These are phyloP conservation scores for Periconia macrospinosa DNA, from an alignment of 2,329 filamentous ascomycete genomes.

Conservation along the genomic window DNA sequence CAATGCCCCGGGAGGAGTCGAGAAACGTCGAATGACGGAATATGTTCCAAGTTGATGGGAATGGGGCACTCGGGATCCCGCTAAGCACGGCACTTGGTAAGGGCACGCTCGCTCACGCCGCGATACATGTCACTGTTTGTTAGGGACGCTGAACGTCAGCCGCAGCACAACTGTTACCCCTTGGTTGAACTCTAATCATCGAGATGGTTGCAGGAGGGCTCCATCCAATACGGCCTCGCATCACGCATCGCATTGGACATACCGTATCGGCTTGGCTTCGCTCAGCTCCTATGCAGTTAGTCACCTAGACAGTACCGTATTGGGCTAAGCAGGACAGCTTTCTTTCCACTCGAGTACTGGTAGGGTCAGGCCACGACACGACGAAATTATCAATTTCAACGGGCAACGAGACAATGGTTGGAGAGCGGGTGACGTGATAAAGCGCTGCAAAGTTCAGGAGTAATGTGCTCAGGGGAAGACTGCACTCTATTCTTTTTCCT, in stretches of 20 bases:
- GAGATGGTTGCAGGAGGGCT: constrained; percentile 17
- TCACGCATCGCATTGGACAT: neutral
- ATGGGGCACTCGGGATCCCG: neutral
- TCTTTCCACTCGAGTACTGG: constrained; percentile 3
- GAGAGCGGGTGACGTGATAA: constrained; percentile 7
- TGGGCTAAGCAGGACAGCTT: constrained; percentile 13
- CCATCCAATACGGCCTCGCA: constrained; percentile 1
- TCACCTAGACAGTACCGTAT: constrained; percentile 4
- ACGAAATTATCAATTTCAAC: constrained; percentile 4
- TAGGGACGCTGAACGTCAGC: neutral
- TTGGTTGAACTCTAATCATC: constrained; percentile 17
- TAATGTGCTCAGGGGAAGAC: neutral
- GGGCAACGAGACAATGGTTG: constrained; percentile 1
- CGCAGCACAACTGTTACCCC: no score
- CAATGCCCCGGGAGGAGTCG: neutral
- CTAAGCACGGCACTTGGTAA: no score
- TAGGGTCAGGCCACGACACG: neutral
- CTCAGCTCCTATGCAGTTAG: constrained; percentile 10
- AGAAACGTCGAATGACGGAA: neutral
- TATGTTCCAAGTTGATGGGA: neutral
- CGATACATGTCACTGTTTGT: neutral
- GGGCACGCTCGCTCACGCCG: neutral
- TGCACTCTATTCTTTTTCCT: neutral
- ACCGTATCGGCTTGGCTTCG: neutral
- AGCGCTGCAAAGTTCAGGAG: constrained; percentile 4